A percentile compares a stretch with the other conserved stretches of the same genome.
Evolutionary conservation across 2,329 filamentous ascomycete genomes (phyloP).

Genomic region (Aureobasidium sp.): DNA sequence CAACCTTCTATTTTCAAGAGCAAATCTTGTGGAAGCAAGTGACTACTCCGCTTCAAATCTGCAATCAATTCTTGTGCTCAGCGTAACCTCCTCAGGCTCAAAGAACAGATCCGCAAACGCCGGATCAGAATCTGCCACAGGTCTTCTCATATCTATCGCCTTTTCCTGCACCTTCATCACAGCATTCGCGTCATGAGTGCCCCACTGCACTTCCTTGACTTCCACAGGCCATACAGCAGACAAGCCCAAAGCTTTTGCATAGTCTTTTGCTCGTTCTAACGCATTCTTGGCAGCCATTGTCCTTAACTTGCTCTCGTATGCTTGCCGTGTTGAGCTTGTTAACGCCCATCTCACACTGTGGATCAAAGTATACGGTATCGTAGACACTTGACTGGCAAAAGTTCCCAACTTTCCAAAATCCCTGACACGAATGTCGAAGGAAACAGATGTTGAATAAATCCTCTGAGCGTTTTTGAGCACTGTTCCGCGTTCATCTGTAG

Average conservation of each 20-base stretch:
- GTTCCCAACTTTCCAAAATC: neutral
- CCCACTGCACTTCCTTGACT: neutral
- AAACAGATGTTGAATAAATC: neutral
- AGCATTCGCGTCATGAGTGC: neutral
- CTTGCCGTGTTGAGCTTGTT: neutral
- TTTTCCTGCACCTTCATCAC: neutral
- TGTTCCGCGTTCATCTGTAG: neutral
- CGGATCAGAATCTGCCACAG: neutral
- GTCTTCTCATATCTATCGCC: neutral
- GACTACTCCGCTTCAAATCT: neutral
- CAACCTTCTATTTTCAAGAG: too few relatives aligned
- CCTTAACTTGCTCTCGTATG: neutral
- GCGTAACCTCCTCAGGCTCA: neutral
- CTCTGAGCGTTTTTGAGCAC: neutral
- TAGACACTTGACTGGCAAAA: neutral
- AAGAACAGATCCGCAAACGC: slow-evolving; percentile 9
- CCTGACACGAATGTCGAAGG: neutral
- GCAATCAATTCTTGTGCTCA: slow-evolving; percentile 4
- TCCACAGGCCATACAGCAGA: neutral
- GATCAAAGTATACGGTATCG: neutral
- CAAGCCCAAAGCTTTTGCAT: slow-evolving; percentile 1
- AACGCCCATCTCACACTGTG: neutral
- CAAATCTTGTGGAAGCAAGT: too few relatives aligned
- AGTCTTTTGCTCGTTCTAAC: slow-evolving; percentile 3
- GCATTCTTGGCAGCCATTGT: neutral